These are phyloP conservation scores for Gentiana dahurica DNA, from an alignment of 257 asterid genomes.

Conservation along the genomic window DNA sequence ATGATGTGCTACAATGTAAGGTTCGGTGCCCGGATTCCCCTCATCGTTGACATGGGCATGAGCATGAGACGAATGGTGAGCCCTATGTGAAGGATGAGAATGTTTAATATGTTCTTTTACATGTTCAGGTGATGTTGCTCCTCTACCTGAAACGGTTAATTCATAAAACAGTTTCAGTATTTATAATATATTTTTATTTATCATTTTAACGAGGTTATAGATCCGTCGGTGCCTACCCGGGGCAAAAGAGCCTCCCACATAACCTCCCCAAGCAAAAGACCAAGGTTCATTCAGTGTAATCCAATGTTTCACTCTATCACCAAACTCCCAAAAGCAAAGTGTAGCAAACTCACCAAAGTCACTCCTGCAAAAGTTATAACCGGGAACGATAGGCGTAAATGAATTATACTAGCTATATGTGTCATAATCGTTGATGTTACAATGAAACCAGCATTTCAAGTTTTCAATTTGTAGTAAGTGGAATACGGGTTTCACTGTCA, in stretches of 20 bases:
- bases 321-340: constrained; percentile 46
- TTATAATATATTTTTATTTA: too few relatives aligned
- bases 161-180: too few relatives aligned
- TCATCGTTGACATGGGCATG: neutral
- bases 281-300: constrained; percentile 40
- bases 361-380: constrained; percentile 16
- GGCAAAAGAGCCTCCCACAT: constrained; percentile 23
- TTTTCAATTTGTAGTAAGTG: too few relatives aligned
- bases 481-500: too few relatives aligned
- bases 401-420: too few relatives aligned
- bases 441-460: too few relatives aligned
- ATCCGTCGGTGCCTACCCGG: constrained; percentile 26
- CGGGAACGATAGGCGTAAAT: too few relatives aligned
- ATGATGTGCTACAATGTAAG: constrained; percentile 37
- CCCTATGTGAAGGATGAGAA: neutral
- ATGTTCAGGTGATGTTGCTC: constrained; percentile 3
- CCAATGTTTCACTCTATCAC: constrained; percentile 49
- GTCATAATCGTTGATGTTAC: too few relatives aligned
- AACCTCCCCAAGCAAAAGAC: constrained; percentile 19
- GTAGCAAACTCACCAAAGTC: constrained; percentile 38
- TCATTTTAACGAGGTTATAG: too few relatives aligned
- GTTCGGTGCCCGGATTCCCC: constrained; percentile 29
- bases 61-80: neutral
- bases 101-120: neutral
- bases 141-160: constrained; percentile 16